Base-by-base conservation (phyloP, 2,329 filamentous ascomycete genomes). In the Moelleriella libera region DNA sequence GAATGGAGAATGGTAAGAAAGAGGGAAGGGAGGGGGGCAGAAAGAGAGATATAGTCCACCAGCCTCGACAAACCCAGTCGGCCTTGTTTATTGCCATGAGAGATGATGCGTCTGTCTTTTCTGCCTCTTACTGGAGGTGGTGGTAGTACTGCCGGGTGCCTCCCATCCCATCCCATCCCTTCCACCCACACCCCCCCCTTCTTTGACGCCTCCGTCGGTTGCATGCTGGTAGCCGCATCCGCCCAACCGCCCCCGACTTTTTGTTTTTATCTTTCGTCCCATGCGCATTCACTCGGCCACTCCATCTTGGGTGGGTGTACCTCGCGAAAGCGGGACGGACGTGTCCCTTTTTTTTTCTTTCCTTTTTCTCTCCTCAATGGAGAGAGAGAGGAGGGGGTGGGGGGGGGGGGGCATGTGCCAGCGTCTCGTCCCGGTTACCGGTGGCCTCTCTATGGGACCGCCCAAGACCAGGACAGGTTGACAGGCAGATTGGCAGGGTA, bases 391-490 rank as follows among this genome's bases (percentile, higher is more conserved):
- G n/a, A n/a, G n/a, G n/a, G n/a, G n/a, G n/a, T n/a, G n/a, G n/a
- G n/a, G n/a, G n/a, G n/a, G n/a, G n/a, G n/a, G n/a, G n/a, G n/a
- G 43, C 45, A 50, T 47, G 43, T 50, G 48, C 43, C 45, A 50
- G 45, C 48, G 48, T 50, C 44, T 43, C 48, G 43, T 50, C 34
- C 48, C 46, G 48, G 48, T 14, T 50, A 21, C 43, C 48, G 40
- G 46, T 37, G 41, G 34, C 37, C 11, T 46, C 44, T 45, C n/a
- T 41, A 40, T 45, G 48, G 45, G 43, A 45, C 32, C 30, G 45
- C 42, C 42, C 39, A 37, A 49, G 45, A 47, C 47, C 29, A 41
- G 41, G 45, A 46, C 14, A 40, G 5, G 31, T 14, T 39, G 40
- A 41, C 40, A 41, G 14, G 34, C 34, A 39, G 34, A n/a, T n/a